Evolutionary conservation across 2,329 filamentous ascomycete genomes (phyloP).

Genomic region (Fonsecaea erecta): DNA sequence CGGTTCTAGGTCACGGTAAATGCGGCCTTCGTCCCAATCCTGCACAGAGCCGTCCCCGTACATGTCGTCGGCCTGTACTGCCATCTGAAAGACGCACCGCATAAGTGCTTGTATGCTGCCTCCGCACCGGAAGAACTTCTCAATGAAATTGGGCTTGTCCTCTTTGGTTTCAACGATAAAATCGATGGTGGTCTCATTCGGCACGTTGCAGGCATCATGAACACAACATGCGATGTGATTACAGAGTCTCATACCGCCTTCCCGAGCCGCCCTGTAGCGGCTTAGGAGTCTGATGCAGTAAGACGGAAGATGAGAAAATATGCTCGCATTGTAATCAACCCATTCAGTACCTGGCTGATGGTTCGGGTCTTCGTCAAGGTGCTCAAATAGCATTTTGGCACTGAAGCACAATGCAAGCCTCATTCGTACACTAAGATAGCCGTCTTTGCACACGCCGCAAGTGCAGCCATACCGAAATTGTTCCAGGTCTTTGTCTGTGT

Average conservation of each 20-base stretch:
- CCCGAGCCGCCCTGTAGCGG: background rate
- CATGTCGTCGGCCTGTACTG: background rate
- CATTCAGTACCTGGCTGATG: background rate
- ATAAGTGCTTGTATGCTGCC: background rate
- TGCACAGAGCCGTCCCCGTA: background rate
- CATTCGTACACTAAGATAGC: slow-evolving; percentile 48
- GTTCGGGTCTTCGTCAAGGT: background rate
- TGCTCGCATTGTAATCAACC: background rate
- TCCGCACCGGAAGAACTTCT: background rate
- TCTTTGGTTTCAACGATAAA: background rate
- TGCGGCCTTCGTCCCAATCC: slow-evolving; percentile 2
- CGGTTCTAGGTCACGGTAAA: slow-evolving; percentile 34
- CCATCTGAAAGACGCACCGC: background rate
- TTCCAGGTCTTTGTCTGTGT: slow-evolving; percentile 27
- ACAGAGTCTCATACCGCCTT: background rate
- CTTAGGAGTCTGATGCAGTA: background rate
- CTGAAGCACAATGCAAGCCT: slow-evolving; percentile 38
- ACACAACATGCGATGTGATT: background rate
- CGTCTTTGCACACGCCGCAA: slow-evolving; percentile 45
- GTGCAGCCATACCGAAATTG: slow-evolving; percentile 47
- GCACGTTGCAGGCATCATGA: background rate
- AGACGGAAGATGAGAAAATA: background rate
- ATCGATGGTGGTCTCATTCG: background rate
- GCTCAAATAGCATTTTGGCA: slow-evolving; percentile 23
- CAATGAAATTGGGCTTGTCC: background rate